phyloP scores from a whole-genome alignment of 768 basidiomycete species.

The Pseudohyphozyma bogoriensis region DNA sequence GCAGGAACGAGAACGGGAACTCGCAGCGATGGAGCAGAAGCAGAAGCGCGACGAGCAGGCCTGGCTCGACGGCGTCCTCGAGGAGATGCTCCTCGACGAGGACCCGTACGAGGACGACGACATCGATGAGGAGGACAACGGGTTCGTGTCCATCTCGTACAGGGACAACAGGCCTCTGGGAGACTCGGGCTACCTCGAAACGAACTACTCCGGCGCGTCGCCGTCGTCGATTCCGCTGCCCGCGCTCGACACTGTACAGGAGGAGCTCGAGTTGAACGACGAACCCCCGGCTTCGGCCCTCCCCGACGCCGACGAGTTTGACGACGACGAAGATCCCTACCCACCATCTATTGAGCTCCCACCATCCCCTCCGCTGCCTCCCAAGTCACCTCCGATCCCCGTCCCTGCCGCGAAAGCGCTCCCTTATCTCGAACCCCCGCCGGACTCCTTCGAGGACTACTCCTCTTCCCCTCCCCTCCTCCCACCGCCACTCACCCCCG shows the following conservation, averaged over 20 bases:
- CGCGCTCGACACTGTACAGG: not conserved
- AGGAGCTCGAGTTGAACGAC: not conserved
- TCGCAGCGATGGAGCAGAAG: not conserved
- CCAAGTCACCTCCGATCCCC: not conserved
- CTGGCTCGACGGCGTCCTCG: not conserved
- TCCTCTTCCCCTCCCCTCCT: no score
- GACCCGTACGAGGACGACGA: no score
- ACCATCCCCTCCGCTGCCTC: not conserved
- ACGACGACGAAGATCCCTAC: not conserved
- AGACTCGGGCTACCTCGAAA: not conserved
- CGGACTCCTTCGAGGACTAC: not conserved
- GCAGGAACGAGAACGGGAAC: not conserved
- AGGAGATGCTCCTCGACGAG: not conserved
- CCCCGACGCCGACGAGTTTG: not conserved
- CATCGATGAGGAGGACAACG: not conserved
- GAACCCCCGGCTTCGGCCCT: not conserved
- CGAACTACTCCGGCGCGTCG: not conserved
- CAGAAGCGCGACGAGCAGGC: not conserved
- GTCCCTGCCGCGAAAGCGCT: not conserved
- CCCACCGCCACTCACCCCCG: not conserved
- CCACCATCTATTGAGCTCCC: no score
- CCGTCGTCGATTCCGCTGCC: not conserved
- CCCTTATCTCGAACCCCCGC: not conserved
- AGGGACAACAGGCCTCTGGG: not conserved
- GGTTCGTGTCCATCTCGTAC: not conserved